Conservation (phyloP, 1,284 basidiomycete genomes). For the Irpex sp. region DNA sequence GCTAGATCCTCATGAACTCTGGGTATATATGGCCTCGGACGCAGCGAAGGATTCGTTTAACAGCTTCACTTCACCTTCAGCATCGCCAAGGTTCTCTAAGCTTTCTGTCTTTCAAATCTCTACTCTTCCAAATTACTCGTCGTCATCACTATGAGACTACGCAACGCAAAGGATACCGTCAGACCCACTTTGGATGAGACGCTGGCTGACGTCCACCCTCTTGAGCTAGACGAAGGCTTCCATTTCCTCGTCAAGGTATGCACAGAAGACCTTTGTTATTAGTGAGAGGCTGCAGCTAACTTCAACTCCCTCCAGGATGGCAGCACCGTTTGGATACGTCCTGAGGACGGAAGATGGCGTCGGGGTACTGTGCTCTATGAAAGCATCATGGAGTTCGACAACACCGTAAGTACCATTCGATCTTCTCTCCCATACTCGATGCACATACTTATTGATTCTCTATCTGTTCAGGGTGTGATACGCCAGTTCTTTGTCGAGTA, state of each 20-base stretch:
- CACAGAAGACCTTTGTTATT: neutral
- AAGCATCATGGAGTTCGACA: neutral
- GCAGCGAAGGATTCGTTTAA: neutral
- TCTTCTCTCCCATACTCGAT: neutral
- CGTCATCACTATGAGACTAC: neutral
- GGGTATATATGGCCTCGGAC: neutral
- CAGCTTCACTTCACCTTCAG: neutral
- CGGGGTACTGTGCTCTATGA: neutral
- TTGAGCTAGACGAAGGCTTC: neutral
- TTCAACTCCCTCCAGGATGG: neutral
- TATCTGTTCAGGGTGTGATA: neutral
- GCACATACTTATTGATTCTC: neutral
- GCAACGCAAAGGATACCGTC: slow-evolving; percentile 1
- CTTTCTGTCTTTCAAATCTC: neutral
- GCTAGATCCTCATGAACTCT: neutral
- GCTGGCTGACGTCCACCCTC: neutral
- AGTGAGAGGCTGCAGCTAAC: neutral
- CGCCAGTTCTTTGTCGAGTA: neutral
- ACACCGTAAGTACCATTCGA: neutral
- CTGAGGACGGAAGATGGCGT: neutral
- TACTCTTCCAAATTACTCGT: neutral
- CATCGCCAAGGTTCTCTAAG: neutral
- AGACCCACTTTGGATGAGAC: neutral
- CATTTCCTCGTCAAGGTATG: neutral
- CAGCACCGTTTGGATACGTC: neutral